phyloP scores from a whole-genome alignment of 2,329 filamentous ascomycete species.

The Cladosporium sp. region DNA sequence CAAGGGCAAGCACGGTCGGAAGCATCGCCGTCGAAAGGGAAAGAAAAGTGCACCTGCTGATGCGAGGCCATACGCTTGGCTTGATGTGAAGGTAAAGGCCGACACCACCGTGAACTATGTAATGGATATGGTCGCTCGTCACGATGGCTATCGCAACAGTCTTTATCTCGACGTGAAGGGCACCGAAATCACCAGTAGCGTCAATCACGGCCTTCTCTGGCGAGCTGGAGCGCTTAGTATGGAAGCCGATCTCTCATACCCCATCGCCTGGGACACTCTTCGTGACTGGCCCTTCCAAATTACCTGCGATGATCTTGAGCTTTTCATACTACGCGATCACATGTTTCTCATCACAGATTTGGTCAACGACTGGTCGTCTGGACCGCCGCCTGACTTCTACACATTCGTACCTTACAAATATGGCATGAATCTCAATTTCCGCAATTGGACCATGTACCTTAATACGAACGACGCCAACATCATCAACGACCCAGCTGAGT shows the following conservation, averaged over 20 bases:
- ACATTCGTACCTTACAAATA: conserved; percentile 90
- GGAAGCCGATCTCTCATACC: conserved; percentile 81
- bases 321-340: conserved; percentile 89
- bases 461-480: conserved; percentile 98
- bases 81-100: conserved; percentile 75
- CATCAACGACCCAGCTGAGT: conserved; percentile 85
- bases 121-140: conserved; percentile 83
- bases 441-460: conserved; percentile 71
- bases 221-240: conserved; percentile 71
- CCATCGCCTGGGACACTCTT: conserved; percentile 78
- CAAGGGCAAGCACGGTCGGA: conserved; percentile 18
- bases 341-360: conserved; percentile 87
- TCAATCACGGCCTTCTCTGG: conserved; percentile 94
- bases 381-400: conserved; percentile 80
- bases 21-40: conserved; percentile 36
- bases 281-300: conserved; percentile 84
- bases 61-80: conserved; percentile 82
- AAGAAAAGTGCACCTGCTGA: conserved; percentile 55
- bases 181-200: conserved; percentile 81
- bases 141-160: conserved; percentile 66
- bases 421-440: conserved; percentile 68
- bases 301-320: conserved; percentile 67
- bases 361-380: conserved; percentile 85
- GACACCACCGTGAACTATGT: conserved; percentile 79
- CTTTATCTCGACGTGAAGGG: conserved; percentile 75